Percentiles rank a stretch among this genome's conserved stretches.
Evolutionary conservation across 306 rosid genomes (phyloP).

Genomic region (Cicer yamashitae): DNA sequence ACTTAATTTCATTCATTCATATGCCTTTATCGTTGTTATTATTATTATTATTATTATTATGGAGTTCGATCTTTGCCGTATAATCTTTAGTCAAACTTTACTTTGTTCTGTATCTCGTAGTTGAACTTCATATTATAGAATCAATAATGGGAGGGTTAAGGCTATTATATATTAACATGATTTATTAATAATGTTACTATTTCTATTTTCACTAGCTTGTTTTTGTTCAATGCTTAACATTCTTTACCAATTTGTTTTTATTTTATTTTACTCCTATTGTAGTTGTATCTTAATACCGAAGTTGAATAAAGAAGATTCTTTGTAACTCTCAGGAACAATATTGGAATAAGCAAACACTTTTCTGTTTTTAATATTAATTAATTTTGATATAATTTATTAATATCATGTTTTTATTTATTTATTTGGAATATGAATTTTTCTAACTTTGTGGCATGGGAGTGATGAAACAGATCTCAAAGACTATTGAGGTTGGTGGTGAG

Average conservation of each 20-base stretch:
- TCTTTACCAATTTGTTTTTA: constrained; percentile 26
- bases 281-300: background rate
- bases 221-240: background rate
- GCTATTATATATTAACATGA: no score
- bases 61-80: no score
- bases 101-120: no score
- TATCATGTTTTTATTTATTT: background rate
- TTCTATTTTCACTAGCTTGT: constrained; percentile 9
- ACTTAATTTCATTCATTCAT: constrained; percentile 21
- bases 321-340: constrained; percentile 15
- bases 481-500: constrained; percentile 47
- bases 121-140: no score
- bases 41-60: background rate
- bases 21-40: background rate
- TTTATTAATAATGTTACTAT: background rate
- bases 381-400: background rate
- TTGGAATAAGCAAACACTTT: background rate
- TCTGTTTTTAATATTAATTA: background rate
- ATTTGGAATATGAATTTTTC: background rate
- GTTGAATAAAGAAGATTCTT: background rate
- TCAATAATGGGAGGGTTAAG: no score
- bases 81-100: no score
- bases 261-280: background rate
- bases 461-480: constrained; percentile 48
- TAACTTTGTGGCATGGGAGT: constrained; percentile 29